Conservation (phyloP, 306 rosid genomes). For the Lagenaria siceraria region DNA sequence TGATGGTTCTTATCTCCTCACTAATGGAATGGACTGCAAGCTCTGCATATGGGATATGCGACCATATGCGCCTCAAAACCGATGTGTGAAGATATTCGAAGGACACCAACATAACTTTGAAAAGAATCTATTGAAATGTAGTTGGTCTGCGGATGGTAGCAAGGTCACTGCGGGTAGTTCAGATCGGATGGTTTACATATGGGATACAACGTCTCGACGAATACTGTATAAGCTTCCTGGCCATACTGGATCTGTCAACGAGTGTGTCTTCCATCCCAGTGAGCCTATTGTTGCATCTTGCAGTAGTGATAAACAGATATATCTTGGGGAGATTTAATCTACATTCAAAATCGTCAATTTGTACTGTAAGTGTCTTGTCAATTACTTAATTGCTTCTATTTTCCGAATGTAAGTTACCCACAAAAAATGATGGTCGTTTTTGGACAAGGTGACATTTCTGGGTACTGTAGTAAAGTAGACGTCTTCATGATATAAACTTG, state of each 20-base stretch:
- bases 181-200: slow-evolving; percentile 79
- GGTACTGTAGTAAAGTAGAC: not conserved
- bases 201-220: slow-evolving; percentile 86
- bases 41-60: slow-evolving; percentile 98
- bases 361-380: not conserved
- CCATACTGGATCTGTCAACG: slow-evolving; percentile 77
- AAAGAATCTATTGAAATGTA: slow-evolving; percentile 71
- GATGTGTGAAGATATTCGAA: slow-evolving; percentile 83
- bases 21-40: slow-evolving; percentile 89
- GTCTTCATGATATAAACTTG: not conserved
- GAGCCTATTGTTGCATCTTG: slow-evolving; percentile 83
- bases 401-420: not conserved
- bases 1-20: slow-evolving; percentile 94
- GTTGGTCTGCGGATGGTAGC: slow-evolving; percentile 94
- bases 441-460: not conserved
- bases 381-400: not conserved
- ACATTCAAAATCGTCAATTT: not conserved
- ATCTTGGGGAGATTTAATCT: slow-evolving; percentile 76
- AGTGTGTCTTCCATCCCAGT: slow-evolving; percentile 64
- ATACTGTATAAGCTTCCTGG: slow-evolving; percentile 93
- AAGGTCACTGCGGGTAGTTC: slow-evolving; percentile 92
- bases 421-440: not conserved
- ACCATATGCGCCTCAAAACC: slow-evolving; percentile 89
- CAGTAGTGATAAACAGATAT: slow-evolving; percentile 78
- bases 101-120: slow-evolving; percentile 96